Evolutionary conservation across 495 filamentous ascomycete species (phyloP).

Genomic region (Penicillium verhagenii): DNA sequence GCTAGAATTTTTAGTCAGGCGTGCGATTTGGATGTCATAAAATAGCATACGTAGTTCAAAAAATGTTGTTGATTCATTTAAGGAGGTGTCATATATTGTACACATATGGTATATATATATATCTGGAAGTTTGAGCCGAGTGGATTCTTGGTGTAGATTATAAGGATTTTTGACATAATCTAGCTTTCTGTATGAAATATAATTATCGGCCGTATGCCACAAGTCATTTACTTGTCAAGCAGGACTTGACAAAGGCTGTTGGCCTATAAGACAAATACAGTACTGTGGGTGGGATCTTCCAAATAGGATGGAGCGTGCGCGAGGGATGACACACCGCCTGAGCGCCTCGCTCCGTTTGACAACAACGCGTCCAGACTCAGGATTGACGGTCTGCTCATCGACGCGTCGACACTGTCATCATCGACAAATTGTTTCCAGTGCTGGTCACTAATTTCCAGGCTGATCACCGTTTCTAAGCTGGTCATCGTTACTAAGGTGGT

Average conservation of each 20-base stretch:
- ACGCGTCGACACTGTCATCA: not conserved
- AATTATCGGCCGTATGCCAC: not conserved
- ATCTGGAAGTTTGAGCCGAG: not conserved
- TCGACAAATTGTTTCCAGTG: not conserved
- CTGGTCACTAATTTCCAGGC: not conserved
- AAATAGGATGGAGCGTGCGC: not conserved
- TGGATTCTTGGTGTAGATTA: not conserved
- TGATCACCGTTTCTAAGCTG: not conserved
- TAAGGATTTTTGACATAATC: not conserved
- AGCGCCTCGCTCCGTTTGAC: not conserved
- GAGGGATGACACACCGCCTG: not conserved
- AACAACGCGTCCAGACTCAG: conserved; percentile 3
- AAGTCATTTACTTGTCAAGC: not conserved
- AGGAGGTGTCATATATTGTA: not conserved
- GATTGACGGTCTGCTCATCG: not conserved
- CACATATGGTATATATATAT: not conserved
- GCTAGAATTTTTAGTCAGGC: not conserved
- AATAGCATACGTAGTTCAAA: not conserved
- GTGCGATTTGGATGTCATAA: not conserved
- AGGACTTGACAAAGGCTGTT: not conserved
- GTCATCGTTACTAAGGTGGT: no score
- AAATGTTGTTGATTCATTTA: not conserved
- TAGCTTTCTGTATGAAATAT: not conserved
- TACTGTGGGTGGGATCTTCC: conserved; percentile 1
- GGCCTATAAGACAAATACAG: not conserved